Conservation (phyloP, 2,329 filamentous ascomycete genomes). For the Penicillium psychrosexuale region DNA sequence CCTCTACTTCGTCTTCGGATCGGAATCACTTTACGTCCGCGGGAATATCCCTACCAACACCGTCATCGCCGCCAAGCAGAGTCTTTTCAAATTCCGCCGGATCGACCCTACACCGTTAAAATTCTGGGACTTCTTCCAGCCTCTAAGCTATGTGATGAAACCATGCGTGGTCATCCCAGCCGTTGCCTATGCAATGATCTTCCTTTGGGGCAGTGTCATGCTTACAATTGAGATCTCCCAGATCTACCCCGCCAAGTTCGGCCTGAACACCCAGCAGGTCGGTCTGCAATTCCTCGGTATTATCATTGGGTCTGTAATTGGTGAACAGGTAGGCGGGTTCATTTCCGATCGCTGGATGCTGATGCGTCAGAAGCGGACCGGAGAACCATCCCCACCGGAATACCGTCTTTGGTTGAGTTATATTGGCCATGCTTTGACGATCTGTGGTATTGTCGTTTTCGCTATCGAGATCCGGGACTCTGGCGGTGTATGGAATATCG, state of each 20-base stretch:
- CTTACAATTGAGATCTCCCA: slow-evolving; percentile 59
- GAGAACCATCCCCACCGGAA: slow-evolving; percentile 49
- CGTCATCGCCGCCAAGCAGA: slow-evolving; percentile 39
- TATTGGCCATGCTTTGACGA: slow-evolving; percentile 50
- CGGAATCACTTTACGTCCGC: slow-evolving; percentile 53
- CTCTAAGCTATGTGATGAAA: slow-evolving; percentile 46
- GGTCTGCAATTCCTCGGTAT: slow-evolving; percentile 59
- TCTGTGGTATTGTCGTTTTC: slow-evolving; percentile 57
- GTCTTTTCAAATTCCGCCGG: slow-evolving; percentile 48
- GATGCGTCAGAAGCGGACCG: slow-evolving; percentile 26
- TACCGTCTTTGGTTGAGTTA: slow-evolving; percentile 60
- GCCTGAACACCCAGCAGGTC: slow-evolving; percentile 57
- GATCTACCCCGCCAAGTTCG: slow-evolving; percentile 55
- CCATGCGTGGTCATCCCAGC: slow-evolving; percentile 53
- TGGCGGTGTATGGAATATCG: slow-evolving; percentile 52
- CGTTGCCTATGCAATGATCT: slow-evolving; percentile 56
- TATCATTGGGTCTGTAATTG: slow-evolving; percentile 58
- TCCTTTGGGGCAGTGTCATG: slow-evolving; percentile 55
- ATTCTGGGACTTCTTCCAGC: slow-evolving; percentile 52
- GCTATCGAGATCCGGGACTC: slow-evolving; percentile 51
- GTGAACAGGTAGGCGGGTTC: slow-evolving; percentile 58
- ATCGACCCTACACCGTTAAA: slow-evolving; percentile 54
- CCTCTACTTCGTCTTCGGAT: slow-evolving; percentile 53
- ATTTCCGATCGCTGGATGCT: slow-evolving; percentile 59
- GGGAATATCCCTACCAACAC: slow-evolving; percentile 22